Conservation (phyloP, 2,329 filamentous ascomycete genomes). For the Thermothelomyces thermophilus region DNA sequence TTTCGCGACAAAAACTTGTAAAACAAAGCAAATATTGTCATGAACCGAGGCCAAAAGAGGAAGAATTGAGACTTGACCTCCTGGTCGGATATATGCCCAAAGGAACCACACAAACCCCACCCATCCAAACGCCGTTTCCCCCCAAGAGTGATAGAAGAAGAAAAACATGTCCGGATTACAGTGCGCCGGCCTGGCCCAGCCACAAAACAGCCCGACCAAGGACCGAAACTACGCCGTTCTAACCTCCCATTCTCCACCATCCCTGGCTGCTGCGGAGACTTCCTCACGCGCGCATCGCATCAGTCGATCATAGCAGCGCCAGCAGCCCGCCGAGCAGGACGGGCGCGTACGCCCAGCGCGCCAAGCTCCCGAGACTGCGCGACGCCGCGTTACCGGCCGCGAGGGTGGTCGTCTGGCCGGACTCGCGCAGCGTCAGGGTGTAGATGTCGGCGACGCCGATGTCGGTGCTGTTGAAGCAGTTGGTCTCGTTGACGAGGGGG, state of each 20-base stretch:
- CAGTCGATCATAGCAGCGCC: constrained; percentile 33
- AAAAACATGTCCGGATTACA: constrained; percentile 1
- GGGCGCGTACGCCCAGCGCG: constrained; percentile 37
- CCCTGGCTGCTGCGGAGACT: too few species aligned
- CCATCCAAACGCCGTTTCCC: background rate
- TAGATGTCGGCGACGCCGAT: constrained; percentile 74
- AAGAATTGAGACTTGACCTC: too few species aligned
- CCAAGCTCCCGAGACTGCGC: constrained; percentile 24
- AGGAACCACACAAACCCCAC: too few species aligned
- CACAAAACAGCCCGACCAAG: background rate
- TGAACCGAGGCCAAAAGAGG: too few species aligned
- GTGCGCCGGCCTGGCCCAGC: background rate
- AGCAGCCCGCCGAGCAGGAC: constrained; percentile 35
- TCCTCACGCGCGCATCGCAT: too few species aligned
- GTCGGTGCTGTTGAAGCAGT: constrained; percentile 82
- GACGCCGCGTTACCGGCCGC: constrained; percentile 29
- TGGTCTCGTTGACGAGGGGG: constrained; percentile 65
- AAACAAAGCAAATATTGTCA: too few species aligned
- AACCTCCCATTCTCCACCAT: background rate
- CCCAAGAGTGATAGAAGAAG: background rate
- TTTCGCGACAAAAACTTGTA: too few species aligned
- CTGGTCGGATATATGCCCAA: too few species aligned
- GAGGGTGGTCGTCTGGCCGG: constrained; percentile 32
- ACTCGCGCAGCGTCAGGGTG: constrained; percentile 49
- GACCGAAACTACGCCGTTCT: background rate